Conservation (phyloP, 805 yeast species). For the Teunomyces aglyptinius region DNA sequence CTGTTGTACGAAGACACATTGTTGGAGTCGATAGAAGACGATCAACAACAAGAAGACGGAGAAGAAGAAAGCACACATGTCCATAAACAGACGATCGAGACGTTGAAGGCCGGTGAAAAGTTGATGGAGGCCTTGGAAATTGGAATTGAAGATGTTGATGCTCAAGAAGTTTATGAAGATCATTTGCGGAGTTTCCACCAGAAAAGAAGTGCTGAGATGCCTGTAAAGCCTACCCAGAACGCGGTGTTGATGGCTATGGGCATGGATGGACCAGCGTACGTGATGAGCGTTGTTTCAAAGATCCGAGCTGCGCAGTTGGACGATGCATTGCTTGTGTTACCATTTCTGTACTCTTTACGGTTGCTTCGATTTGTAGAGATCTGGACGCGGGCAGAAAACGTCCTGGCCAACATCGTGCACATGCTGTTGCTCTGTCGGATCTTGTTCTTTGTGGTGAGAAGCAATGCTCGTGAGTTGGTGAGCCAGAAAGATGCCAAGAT, state of each 20-base stretch:
- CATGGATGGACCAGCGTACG: conserved; percentile 72
- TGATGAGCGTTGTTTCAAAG: conserved; percentile 64
- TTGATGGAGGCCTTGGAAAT: conserved; percentile 89
- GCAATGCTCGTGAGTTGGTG: conserved; percentile 77
- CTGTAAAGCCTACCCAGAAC: conserved; percentile 61
- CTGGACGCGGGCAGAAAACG: conserved; percentile 56
- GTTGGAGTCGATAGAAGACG: conserved; percentile 67
- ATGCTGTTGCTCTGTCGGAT: conserved; percentile 70
- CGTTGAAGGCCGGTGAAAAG: conserved; percentile 91
- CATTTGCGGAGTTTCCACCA: conserved; percentile 37
- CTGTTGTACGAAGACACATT: conserved; percentile 84
- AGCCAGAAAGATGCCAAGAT: conserved; percentile 62
- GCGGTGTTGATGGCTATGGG: conserved; percentile 73
- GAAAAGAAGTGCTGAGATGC: conserved; percentile 47
- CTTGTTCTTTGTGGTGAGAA: conserved; percentile 67
- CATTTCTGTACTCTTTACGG: conserved; percentile 77
- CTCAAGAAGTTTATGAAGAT: conserved; percentile 47
- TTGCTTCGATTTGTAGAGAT: conserved; percentile 70
- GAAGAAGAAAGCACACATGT: conserved; percentile 62
- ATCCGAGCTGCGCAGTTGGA: conserved; percentile 85
- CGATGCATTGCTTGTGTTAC: conserved; percentile 87
- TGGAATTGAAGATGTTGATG: conserved; percentile 68
- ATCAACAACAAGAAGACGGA: conserved; percentile 29
- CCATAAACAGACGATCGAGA: conserved; percentile 80
- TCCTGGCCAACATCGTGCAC: conserved; percentile 45